Conservation (phyloP, 192 early-diverging fungal genomes). For the Kappamyces sp. region DNA sequence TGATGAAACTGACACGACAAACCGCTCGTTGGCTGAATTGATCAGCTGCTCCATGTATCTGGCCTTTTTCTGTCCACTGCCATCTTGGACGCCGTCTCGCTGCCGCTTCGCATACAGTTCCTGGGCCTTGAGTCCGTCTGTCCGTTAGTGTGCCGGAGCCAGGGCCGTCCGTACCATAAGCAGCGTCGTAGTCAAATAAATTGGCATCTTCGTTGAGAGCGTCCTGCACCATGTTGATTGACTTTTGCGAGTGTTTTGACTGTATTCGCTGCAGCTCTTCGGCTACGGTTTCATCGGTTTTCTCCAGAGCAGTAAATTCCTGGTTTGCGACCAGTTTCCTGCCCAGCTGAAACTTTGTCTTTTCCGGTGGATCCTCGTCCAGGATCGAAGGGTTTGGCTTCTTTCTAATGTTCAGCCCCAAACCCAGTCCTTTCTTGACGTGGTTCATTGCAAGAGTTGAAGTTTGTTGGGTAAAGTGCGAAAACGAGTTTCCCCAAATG, state of each 20-base stretch:
- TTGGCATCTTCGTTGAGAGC: constrained; percentile 65
- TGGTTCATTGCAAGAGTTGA: no score
- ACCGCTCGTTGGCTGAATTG: constrained; percentile 54
- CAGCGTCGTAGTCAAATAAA: constrained; percentile 73
- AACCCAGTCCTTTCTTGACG: no score
- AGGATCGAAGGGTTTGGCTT: no score
- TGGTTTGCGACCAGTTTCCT: no score
- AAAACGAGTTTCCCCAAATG: no score
- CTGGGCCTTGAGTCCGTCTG: constrained; percentile 53
- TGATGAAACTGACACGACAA: no score
- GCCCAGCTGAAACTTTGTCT: no score
- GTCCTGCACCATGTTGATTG: constrained; percentile 41
- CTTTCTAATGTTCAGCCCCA: no score
- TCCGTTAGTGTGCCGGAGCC: no score
- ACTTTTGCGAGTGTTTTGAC: constrained; percentile 1
- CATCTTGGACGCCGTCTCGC: constrained; percentile 46
- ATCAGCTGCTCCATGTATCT: constrained; percentile 62
- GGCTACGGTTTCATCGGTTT: neutral
- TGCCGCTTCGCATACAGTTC: constrained; percentile 47
- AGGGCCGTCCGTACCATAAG: constrained; percentile 37
- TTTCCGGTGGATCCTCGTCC: no score
- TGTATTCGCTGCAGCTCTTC: neutral
- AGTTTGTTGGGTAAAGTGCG: no score
- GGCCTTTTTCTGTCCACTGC: constrained; percentile 41
- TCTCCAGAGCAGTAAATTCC: neutral